phyloP scores from a whole-genome alignment of 257 asterid species.

The Ligustrum vulgare region DNA sequence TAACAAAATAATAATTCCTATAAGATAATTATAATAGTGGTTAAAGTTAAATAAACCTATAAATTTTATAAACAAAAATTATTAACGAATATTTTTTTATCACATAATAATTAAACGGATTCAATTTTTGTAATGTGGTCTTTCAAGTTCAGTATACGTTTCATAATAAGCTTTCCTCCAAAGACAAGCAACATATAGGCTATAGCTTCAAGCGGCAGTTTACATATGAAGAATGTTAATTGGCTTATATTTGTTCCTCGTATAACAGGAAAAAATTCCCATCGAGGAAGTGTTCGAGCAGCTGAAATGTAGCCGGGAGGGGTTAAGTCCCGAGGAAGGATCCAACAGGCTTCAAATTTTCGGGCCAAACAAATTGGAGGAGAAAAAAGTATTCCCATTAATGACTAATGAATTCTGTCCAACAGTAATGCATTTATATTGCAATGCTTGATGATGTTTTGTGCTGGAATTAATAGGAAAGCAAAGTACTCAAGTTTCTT shows the following conservation, averaged over 20 bases:
- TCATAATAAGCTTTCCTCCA: not conserved
- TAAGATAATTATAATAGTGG: not conserved
- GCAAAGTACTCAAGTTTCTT: slow-evolving; percentile 72
- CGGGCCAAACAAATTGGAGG: slow-evolving; percentile 92
- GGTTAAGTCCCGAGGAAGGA: slow-evolving; percentile 68
- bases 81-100: not conserved
- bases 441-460: not conserved
- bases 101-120: not conserved
- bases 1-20: not conserved
- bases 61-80: not conserved
- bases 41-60: not conserved
- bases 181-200: not conserved
- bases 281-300: slow-evolving; percentile 80
- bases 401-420: not conserved
- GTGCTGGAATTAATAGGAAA: slow-evolving; percentile 45
- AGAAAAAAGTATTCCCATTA: slow-evolving; percentile 53
- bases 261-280: slow-evolving; percentile 71
- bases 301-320: slow-evolving; percentile 71
- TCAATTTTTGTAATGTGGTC: not conserved
- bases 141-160: not conserved
- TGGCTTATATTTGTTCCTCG: not conserved
- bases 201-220: not conserved
- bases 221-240: not conserved
- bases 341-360: slow-evolving; percentile 63
- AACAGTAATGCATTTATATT: not conserved